phyloP scores from a whole-genome alignment of 192 early-diverging fungal species.

The Entomortierella chlamydospora region DNA sequence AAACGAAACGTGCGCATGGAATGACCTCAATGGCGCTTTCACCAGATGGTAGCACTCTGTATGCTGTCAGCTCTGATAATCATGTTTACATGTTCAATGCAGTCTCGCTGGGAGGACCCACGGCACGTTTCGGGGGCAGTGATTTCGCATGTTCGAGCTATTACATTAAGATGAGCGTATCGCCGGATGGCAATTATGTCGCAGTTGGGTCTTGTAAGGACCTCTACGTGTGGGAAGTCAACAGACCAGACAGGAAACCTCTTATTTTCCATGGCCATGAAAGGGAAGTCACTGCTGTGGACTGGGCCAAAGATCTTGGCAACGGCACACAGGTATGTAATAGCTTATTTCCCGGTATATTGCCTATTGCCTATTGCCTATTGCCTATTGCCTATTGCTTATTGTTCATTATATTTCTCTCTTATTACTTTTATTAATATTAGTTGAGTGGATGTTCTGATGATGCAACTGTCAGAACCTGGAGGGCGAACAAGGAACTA shows the following conservation, averaged over 20 bases:
- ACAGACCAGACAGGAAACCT: slow-evolving; percentile 55
- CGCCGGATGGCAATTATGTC: slow-evolving; percentile 79
- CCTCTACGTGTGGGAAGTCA: slow-evolving; percentile 82
- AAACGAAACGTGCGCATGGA: slow-evolving; percentile 53
- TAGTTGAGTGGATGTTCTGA: slow-evolving; percentile 84
- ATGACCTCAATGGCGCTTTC: slow-evolving; percentile 75
- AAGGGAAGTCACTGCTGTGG: slow-evolving; percentile 77
- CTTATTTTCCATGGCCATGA: slow-evolving; percentile 72
- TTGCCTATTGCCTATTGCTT: too few relatives aligned
- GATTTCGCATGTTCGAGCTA: slow-evolving; percentile 73
- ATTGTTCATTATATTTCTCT: not conserved
- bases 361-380: not conserved
- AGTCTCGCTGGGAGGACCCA: slow-evolving; percentile 57
- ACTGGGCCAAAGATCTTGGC: slow-evolving; percentile 71
- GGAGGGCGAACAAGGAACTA: slow-evolving; percentile 60
- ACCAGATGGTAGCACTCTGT: slow-evolving; percentile 72
- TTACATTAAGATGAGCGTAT: slow-evolving; percentile 74
- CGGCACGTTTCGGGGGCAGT: slow-evolving; percentile 58
- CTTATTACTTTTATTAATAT: not conserved
- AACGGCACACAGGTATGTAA: slow-evolving; percentile 58
- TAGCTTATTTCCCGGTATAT: not conserved
- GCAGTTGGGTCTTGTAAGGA: slow-evolving; percentile 77
- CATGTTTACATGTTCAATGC: slow-evolving; percentile 80
- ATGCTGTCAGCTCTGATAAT: slow-evolving; percentile 78
- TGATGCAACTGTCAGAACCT: slow-evolving; percentile 79